A percentile compares a stretch with the other conserved stretches of the same genome.
phyloP scores from a whole-genome alignment of 129 eudicot genomes.

The Glebionis coronaria region DNA sequence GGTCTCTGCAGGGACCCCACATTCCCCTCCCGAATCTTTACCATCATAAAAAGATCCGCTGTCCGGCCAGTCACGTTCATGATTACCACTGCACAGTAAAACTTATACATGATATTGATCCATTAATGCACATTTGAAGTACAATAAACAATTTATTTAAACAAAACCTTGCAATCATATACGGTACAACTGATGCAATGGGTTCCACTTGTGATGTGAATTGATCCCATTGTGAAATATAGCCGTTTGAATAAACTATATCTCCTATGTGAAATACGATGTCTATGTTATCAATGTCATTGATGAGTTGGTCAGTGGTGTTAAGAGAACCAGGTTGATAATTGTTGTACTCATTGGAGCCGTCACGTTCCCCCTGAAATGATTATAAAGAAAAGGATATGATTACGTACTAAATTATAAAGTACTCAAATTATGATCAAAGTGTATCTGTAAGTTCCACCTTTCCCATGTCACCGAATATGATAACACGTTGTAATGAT shows the following conservation, averaged over 20 bases:
- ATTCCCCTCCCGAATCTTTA: slow-evolving; percentile 79
- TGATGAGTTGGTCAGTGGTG: slow-evolving; percentile 71
- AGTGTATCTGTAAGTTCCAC: slow-evolving; percentile 25
- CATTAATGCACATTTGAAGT: background rate
- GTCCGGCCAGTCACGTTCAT: slow-evolving; percentile 78
- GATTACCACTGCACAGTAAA: slow-evolving; percentile 58
- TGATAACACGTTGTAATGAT: slow-evolving; percentile 70
- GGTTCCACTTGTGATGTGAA: slow-evolving; percentile 86
- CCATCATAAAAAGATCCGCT: slow-evolving; percentile 63
- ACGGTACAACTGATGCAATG: slow-evolving; percentile 66
- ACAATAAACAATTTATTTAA: background rate
- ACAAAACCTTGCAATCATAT: slow-evolving; percentile 75
- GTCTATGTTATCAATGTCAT: slow-evolving; percentile 64
- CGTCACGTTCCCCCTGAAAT: slow-evolving; percentile 84
- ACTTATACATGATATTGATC: background rate
- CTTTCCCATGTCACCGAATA: slow-evolving; percentile 95
- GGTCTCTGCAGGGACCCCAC: slow-evolving; percentile 78
- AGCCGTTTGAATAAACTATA: slow-evolving; percentile 67
- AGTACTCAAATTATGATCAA: background rate
- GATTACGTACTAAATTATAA: background rate
- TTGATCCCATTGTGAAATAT: slow-evolving; percentile 90
- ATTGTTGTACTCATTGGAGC: slow-evolving; percentile 68
- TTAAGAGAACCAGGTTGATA: slow-evolving; percentile 89
- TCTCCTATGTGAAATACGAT: slow-evolving; percentile 80
- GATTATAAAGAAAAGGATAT: background rate